Conservation (phyloP, 768 basidiomycete genomes). For the Russula virescens region DNA sequence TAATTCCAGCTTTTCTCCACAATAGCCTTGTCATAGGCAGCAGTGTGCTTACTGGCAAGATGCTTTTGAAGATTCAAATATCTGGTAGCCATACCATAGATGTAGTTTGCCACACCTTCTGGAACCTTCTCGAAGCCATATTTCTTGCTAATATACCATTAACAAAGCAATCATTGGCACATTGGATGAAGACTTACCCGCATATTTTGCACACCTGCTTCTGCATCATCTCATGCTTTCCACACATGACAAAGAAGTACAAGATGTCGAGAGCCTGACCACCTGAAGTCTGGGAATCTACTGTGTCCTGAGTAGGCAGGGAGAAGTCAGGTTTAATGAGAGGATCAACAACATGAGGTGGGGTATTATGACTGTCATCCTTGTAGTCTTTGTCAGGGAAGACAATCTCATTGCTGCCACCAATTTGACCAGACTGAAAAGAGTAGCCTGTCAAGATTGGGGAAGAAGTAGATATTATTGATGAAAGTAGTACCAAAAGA, state of each 20-base stretch:
- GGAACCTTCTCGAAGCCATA: background rate
- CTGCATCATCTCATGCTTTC: too few species aligned
- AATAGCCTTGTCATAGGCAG: background rate
- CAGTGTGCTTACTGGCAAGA: background rate
- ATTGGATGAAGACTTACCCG: background rate
- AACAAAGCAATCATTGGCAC: background rate
- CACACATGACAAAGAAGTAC: background rate
- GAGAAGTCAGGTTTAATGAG: too few species aligned
- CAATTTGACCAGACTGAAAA: too few species aligned
- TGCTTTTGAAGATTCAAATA: background rate
- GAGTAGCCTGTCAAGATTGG: too few species aligned
- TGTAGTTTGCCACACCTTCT: background rate
- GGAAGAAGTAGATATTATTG: too few species aligned
- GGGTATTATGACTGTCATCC: too few species aligned
- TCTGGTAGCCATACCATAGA: background rate
- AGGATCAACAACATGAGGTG: too few species aligned
- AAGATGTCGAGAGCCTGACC: background rate
- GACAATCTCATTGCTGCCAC: too few species aligned
- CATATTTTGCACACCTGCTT: background rate
- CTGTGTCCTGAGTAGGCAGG: too few species aligned
- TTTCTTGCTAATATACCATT: background rate
- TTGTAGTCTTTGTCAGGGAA: too few species aligned
- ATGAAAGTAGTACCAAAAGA: background rate
- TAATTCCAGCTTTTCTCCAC: background rate
- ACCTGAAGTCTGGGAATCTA: background rate